Conservation (phyloP, 139 green algal genomes). For the Closterium sp. region DNA sequence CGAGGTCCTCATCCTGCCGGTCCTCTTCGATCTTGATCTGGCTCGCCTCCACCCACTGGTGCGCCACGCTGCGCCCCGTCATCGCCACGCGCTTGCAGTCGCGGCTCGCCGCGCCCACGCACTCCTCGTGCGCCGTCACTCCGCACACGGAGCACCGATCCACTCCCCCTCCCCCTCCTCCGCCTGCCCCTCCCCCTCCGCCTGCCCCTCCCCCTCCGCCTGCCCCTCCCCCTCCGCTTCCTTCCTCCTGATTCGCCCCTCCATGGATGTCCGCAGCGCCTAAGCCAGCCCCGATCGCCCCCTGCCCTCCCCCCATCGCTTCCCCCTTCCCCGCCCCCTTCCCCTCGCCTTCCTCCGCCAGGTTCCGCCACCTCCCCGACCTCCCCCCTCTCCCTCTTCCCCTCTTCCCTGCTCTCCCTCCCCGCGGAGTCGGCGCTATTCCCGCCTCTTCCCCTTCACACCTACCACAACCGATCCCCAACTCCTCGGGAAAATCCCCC, state of each 20-base stretch:
- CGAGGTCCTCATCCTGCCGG: conserved; percentile 40
- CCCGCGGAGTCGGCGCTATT: neutral
- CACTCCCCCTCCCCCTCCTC: neutral
- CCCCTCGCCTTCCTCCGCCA: neutral
- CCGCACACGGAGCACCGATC: conserved; percentile 64
- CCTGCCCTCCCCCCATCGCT: too few species aligned
- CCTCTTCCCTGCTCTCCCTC: neutral
- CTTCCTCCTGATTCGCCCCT: neutral
- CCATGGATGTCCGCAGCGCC: conserved; percentile 52
- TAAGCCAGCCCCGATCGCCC: conserved; percentile 47
- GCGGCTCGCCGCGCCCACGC: conserved; percentile 47
- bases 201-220: neutral
- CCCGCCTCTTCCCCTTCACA: neutral
- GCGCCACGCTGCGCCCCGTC: neutral
- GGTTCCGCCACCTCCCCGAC: neutral
- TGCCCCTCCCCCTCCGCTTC: neutral
- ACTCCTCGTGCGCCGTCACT: conserved; percentile 63
- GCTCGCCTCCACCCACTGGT: conserved; percentile 47
- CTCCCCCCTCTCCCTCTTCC: neutral
- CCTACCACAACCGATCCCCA: neutral
- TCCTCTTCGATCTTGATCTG: conserved; percentile 35
- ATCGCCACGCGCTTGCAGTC: conserved; percentile 55
- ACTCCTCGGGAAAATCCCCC: neutral
- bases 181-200: neutral
- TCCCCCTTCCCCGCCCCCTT: neutral